Conservation (phyloP, 1,284 basidiomycete genomes). For the Rhodotorula sp. region DNA sequence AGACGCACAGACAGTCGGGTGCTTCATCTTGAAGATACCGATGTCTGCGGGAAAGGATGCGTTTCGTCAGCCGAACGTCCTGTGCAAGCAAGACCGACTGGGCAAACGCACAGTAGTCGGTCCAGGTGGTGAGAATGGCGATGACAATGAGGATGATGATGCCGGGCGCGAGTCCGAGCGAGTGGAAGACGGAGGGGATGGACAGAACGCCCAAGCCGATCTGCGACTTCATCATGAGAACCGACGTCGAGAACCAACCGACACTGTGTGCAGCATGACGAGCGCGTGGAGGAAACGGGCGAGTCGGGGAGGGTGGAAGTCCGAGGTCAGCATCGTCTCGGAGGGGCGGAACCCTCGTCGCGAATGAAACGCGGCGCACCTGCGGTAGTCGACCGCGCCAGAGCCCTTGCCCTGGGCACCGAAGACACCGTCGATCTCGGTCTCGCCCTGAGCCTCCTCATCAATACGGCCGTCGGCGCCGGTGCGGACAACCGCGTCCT, state of each 20-base stretch:
- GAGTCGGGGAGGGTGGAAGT: too few species aligned
- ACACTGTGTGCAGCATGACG: neutral
- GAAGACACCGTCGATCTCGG: conserved; percentile 29
- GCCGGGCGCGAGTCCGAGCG: conserved; percentile 19
- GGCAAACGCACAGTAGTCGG: conserved; percentile 10
- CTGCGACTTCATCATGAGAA: conserved; percentile 12
- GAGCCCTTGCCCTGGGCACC: conserved; percentile 14
- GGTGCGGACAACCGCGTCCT: conserved; percentile 18
- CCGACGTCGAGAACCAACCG: conserved; percentile 13
- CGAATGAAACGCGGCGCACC: neutral
- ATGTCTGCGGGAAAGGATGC: neutral
- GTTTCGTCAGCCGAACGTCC: too few species aligned
- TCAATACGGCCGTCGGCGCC: conserved; percentile 11
- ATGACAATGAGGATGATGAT: conserved; percentile 29
- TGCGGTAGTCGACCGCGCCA: conserved; percentile 17
- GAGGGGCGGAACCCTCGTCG: neutral
- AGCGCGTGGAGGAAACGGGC: neutral
- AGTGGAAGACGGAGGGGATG: conserved; percentile 24
- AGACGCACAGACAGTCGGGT: conserved; percentile 24
- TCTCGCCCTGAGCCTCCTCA: conserved; percentile 1
- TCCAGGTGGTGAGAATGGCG: conserved; percentile 13
- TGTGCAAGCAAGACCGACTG: too few species aligned
- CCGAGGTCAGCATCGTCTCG: neutral
- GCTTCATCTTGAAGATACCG: conserved; percentile 28
- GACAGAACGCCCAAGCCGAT: conserved; percentile 14